Evolutionary conservation across 1,139 yeast species (phyloP), one percentile per base, ranked within the genome.

Genomic region (Debaryomycetaceae sp.): DNA sequence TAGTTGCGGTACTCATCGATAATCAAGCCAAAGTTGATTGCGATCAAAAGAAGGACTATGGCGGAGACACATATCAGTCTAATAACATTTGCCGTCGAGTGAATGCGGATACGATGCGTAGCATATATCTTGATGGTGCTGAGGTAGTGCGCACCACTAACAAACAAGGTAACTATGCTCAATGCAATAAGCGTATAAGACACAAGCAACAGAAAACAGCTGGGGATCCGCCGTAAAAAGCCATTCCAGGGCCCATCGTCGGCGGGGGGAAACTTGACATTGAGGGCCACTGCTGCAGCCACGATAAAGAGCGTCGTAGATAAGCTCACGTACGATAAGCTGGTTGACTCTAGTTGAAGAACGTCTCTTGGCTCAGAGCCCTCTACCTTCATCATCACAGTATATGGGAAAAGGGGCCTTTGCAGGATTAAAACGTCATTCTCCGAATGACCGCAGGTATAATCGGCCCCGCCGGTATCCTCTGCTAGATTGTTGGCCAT

Each of bases 321-420:
- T 38, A 73, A 69, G 32, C 74, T 56, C 28, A 72, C 50, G 49
- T 73, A 69, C 19, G 73, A 56, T 8, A 75, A 49, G 19, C 74
- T 59, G 0, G 80, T 73, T 26, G 80, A 48, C 42, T 74, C 82
- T 33, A 69, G 67, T 53, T 73, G 78, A 12, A 74, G 49, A 15
- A 73, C 72, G 46, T 75, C 82, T 31, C 81, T 51, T 0, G 81
- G 79, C 34, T 74, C 76, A 2, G 75, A 67, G 4, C 69, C 55
- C 5, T 59, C 51, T 22, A 71, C 62, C 20, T 60, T 56, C 30
- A 72, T 43, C 3, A 64, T 44, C 22, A 64, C 36, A 16, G 41
- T 40, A 29, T 45, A 47, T 2, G 56, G 51, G 16, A 43, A 40
- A n/a, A n/a, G n/a, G n/a, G n/a, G n/a, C n/a, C n/a, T n/a, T n/a